These are phyloP conservation scores for Didymella exigua DNA, from an alignment of 2,329 filamentous ascomycete genomes.

Conservation along the genomic window DNA sequence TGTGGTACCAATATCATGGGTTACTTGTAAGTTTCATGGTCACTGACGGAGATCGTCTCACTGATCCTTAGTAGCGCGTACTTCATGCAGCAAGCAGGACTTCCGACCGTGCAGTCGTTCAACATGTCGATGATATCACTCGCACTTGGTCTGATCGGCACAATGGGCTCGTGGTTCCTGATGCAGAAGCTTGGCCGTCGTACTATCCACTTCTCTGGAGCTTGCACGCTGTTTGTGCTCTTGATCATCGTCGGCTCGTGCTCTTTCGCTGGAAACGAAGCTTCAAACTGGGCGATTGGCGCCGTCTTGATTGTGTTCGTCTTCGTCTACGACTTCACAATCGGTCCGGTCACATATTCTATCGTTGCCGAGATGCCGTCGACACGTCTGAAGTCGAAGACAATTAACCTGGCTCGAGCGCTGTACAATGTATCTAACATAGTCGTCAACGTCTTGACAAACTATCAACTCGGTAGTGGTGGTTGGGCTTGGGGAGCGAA, in stretches of 20 bases:
- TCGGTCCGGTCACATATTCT: conserved; percentile 88
- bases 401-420: conserved; percentile 80
- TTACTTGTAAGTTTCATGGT: conserved; percentile 41
- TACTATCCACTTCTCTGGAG: conserved; percentile 73
- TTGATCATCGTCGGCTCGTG: conserved; percentile 81
- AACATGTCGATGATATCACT: conserved; percentile 60
- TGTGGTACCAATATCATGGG: conserved; percentile 52
- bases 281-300: conserved; percentile 52
- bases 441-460: conserved; percentile 75
- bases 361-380: conserved; percentile 83
- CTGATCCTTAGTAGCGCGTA: conserved; percentile 44
- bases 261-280: conserved; percentile 59
- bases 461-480: conserved; percentile 45
- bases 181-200: conserved; percentile 81
- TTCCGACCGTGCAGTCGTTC: conserved; percentile 50
- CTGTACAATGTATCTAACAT: conserved; percentile 78
- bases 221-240: conserved; percentile 63
- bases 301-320: conserved; percentile 50
- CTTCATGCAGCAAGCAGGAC: conserved; percentile 54
- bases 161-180: conserved; percentile 78
- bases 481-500: conserved; percentile 87
- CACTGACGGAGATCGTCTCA: not conserved
- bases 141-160: conserved; percentile 72
- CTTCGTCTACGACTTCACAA: conserved; percentile 80
- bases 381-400: conserved; percentile 83